Evolutionary conservation across 2,329 filamentous ascomycete species (phyloP).

Genomic region (Colletotrichum sp.): DNA sequence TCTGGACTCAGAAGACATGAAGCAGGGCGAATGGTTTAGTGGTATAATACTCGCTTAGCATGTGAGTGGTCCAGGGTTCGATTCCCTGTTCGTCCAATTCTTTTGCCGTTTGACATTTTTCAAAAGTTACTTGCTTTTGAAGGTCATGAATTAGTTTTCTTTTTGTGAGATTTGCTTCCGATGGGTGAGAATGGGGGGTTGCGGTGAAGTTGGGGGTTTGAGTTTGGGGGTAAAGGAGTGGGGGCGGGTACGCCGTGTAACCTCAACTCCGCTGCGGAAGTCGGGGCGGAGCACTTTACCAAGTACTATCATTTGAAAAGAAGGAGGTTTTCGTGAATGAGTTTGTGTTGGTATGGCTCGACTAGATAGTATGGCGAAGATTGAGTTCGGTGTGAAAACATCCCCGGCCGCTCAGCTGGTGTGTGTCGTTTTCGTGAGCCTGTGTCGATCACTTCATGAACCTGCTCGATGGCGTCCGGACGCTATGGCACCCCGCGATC

Average conservation of each 20-base stretch:
- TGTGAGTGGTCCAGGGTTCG: not conserved
- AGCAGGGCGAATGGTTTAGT: not conserved
- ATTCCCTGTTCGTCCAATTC: not conserved
- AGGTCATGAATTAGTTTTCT: rapidly evolving
- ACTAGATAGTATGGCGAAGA: rapidly evolving
- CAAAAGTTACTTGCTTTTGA: rapidly evolving
- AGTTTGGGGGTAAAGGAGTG: not conserved
- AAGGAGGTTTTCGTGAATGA: rapidly evolving
- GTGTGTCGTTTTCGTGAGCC: not conserved
- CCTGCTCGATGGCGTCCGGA: not conserved
- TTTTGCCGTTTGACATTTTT: not conserved
- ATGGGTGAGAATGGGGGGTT: not conserved
- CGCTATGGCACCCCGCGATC: not conserved
- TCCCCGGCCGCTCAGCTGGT: no score
- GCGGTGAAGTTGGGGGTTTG: not conserved
- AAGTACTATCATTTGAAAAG: not conserved
- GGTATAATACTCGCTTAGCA: constrained; percentile 3
- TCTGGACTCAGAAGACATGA: rapidly evolving
- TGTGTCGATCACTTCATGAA: not conserved
- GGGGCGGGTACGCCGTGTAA: not conserved
- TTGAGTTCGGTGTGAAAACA: no score
- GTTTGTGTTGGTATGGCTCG: rapidly evolving
- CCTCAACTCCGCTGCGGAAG: not conserved
- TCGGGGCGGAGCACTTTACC: not conserved
- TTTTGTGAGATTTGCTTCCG: not conserved